Evolutionary conservation across 345 rosid species (phyloP), one percentile per base, ranked within the genome.

Genomic region (Orychophragmus violaceus): DNA sequence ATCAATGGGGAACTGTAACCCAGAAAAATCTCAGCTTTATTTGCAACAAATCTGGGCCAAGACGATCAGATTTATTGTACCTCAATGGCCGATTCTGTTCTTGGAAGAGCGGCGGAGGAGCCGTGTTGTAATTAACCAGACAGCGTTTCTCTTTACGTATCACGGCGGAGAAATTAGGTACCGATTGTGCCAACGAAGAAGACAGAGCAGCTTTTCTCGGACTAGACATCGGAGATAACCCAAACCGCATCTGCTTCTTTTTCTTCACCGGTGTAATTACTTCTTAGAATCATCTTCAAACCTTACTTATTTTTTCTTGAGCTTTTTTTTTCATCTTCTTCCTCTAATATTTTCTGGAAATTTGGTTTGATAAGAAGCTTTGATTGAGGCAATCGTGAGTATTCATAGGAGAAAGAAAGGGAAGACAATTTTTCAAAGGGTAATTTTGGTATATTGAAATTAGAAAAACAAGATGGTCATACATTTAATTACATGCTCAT

Each of bases 81-180:
- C 96, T 95, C 85, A 95, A 51, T 30, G 99, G 98, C 44, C 54
- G 48, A 74, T 66, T 61, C 58, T 70, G 29, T 41, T 46, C 68
- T 76, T 86, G 36, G 59, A 61, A 10, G 76, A 3, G 83, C 30
- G 77, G 63, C 2, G 96, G 88, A 3, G 96, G 82, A 2, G 90
- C 80, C 3, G 59, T 19, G 6, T 61, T 58, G 36, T 59, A 21
- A 5, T 52, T 53, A 11, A 45, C 64, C 2, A 95, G 98, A 64
- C 82, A 86, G n/a, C 95, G 72, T 49, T 88, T 93, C 74, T 93
- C 97, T 64, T 93, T 93, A 35, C 92, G 79, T 69, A 90, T 33
- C 50, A 82, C 79, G 2, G 90, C 83, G 1, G 90, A 82, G 73
- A 88, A 90, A 76, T 93, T 88, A 23, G 97, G 97, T 46, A 93